These are phyloP conservation scores for Kurtzmaniella quercitrusa DNA, from an alignment of 1,139 yeast species.

Conservation along the genomic window DNA sequence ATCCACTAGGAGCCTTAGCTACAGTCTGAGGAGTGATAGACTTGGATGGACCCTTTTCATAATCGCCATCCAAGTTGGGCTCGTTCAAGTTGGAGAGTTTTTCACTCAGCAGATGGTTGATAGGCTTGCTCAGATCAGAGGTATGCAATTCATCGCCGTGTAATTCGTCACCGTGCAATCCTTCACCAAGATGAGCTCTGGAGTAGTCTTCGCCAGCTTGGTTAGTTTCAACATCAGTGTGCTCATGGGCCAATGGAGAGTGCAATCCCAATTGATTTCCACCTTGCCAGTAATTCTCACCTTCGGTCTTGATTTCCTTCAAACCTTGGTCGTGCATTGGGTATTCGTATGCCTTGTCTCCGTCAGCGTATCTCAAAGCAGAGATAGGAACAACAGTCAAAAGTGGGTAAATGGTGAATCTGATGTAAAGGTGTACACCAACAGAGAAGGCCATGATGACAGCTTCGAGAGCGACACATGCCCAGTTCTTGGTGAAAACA, in stretches of 20 bases:
- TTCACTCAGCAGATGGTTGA: constrained; percentile 1
- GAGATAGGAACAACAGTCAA: constrained; percentile 72
- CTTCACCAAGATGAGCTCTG: constrained; percentile 4
- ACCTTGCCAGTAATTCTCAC: constrained; percentile 47
- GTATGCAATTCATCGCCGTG: constrained; percentile 5
- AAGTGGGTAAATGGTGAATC: constrained; percentile 55
- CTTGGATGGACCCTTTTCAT: constrained; percentile 2
- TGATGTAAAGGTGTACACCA: constrained; percentile 51
- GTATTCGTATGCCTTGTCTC: constrained; percentile 43
- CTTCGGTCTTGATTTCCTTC: constrained; percentile 52
- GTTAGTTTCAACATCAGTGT: constrained; percentile 14
- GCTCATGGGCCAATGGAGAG: constrained; percentile 2
- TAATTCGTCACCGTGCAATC: no score
- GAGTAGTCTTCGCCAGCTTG: constrained; percentile 8
- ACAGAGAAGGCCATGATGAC: constrained; percentile 49
- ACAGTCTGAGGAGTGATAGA: constrained; percentile 5
- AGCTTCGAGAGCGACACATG: constrained; percentile 61
- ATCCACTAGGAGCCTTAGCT: constrained; percentile 17
- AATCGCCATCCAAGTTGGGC: neutral
- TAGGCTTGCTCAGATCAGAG: constrained; percentile 8
- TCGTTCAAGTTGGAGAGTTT: constrained; percentile 5
- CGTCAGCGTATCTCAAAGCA: constrained; percentile 58
- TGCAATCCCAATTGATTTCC: constrained; percentile 38
- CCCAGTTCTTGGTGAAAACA: constrained; percentile 70
- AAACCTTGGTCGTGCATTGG: constrained; percentile 62